Base-by-base conservation (phyloP, 2,329 filamentous ascomycete species). In the Fusarium staphyleae region DNA sequence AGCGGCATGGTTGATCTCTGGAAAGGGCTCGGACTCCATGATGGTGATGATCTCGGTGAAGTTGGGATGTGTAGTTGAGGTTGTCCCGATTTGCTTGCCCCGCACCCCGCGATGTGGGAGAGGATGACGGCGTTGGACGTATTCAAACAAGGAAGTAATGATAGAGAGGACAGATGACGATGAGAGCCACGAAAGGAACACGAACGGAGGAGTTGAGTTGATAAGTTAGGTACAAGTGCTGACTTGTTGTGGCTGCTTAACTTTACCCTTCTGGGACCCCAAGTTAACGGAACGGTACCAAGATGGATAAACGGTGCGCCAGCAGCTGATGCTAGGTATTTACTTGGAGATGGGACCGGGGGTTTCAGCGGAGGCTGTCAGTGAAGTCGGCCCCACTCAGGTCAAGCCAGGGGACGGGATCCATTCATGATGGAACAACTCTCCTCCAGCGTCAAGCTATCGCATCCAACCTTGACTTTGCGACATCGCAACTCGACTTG, bases 21-120 rank as follows among this genome's bases (percentile, higher is more conserved):
- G 60, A 36, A 48, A 39, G 13, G 42, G 28, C 16, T 54, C 50
- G 26, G 55, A 44, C 18, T 65, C 60, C 67, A 70, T 70, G 45
- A 43, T 41, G 46, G 48, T 45, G 32, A 28, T 40, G 30, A 16
- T 35, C 40, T 35, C 29, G 41, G 33, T 18, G 22, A 35, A 15
- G 40, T 15, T 42, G 35, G 32, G 32, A 14, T n/a, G 39, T 5
- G 10, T 30, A 13, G 12, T 7, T 13, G 28, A 29, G 28, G 28
- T 11, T 29, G 9, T 29, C 28, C 5, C 30, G 32, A 44, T 43
- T 43, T 50, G 47, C 30, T 45, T 66, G 64, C 65, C 65, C 65
- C 64, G 64, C 53, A 55, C 52, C 56, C 57, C 52, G 44, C 55
- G 43, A 47, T 47, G 51, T 46, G 16, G 12, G 35, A 32, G 34